Conservation (phyloP, 257 asterid genomes). For the Nemophila menziesii region DNA sequence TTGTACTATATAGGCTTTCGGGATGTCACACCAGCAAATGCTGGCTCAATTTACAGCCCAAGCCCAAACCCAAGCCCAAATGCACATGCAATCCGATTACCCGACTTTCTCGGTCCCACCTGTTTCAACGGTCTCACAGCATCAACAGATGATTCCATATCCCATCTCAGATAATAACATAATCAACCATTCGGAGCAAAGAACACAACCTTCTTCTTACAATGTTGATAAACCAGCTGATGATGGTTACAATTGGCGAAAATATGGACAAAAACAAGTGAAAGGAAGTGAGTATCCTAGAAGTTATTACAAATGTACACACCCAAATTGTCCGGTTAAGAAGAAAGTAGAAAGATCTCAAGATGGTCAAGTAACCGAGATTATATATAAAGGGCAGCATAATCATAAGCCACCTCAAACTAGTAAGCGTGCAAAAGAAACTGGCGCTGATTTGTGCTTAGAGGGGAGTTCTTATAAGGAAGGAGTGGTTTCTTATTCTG, state of each 20-base stretch:
- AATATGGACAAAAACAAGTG: conserved; percentile 50
- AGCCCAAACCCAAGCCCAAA: conserved; percentile 26
- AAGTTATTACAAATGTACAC: conserved; percentile 64
- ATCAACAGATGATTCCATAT: conserved; percentile 22
- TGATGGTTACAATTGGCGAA: conserved; percentile 48
- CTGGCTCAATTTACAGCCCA: conserved; percentile 43
- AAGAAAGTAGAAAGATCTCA: conserved; percentile 52
- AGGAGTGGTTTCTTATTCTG: conserved; percentile 19
- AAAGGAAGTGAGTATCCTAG: conserved; percentile 51
- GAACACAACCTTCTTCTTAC: conserved; percentile 26
- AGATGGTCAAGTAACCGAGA: conserved; percentile 45
- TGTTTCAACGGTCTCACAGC: conserved; percentile 19
- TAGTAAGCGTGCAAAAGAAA: conserved; percentile 39
- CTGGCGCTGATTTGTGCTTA: conserved; percentile 31
- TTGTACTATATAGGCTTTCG: conserved; percentile 34
- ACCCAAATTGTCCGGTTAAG: conserved; percentile 58
- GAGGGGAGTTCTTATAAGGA: conserved; percentile 28
- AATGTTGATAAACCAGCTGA: conserved; percentile 46
- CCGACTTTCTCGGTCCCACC: conserved; percentile 30
- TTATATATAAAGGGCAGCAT: conserved; percentile 63
- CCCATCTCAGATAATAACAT: conserved; percentile 17
- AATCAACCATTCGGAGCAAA: conserved; percentile 29
- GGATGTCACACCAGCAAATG: conserved; percentile 46
- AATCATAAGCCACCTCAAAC: conserved; percentile 44
- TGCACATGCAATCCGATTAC: conserved; percentile 27